Conservation (phyloP, 768 basidiomycete genomes). For the Pleurotus ostreatus region DNA sequence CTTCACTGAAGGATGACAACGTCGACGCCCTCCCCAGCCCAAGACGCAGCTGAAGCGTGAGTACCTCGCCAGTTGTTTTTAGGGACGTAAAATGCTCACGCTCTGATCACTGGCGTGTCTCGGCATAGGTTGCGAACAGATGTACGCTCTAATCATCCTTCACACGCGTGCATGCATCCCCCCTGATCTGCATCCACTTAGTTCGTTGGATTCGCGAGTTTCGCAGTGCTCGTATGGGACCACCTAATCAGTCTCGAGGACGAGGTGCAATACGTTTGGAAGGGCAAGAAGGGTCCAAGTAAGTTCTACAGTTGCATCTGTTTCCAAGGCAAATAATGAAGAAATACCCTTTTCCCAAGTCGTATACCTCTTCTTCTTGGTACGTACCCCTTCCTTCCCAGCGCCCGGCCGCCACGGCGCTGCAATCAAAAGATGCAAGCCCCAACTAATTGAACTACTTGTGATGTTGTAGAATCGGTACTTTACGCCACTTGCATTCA, state of each 20-base stretch:
- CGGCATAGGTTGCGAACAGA: conserved; percentile 7
- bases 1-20: too few relatives aligned
- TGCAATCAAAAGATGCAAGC: too few relatives aligned
- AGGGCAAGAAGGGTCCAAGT: conserved; percentile 42
- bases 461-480: conserved; percentile 50
- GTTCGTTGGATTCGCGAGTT: conserved; percentile 50
- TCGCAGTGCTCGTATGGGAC: conserved; percentile 51
- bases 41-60: conserved; percentile 4
- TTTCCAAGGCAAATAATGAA: neutral
- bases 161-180: neutral
- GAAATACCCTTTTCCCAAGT: conserved; percentile 20
- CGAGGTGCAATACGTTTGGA: conserved; percentile 51
- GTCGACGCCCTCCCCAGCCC: neutral
- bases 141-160: conserved; percentile 1
- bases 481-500: conserved; percentile 58
- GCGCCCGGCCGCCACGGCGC: too few relatives aligned
- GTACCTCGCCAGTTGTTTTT: neutral
- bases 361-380: conserved; percentile 39
- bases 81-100: neutral
- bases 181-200: conserved; percentile 14
- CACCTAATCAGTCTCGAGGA: conserved; percentile 49
- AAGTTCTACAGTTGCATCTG: conserved; percentile 16
- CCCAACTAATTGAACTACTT: too few relatives aligned
- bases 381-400: conserved; percentile 16
- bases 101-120: neutral